Evolutionary conservation across 345 rosid genomes (phyloP).

Genomic region (Fremontodendron californicum): DNA sequence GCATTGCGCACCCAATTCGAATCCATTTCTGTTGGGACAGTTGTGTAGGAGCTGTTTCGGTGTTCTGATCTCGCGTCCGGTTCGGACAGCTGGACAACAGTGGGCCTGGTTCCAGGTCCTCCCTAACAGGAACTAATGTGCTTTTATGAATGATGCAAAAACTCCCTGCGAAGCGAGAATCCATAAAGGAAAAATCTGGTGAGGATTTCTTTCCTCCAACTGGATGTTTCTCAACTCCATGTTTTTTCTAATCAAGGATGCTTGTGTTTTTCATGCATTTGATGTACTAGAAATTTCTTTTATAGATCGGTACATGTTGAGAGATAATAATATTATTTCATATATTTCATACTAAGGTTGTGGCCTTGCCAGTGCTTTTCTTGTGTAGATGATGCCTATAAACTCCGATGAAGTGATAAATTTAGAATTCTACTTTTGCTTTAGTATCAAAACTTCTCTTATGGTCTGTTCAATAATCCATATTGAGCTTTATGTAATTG

Average conservation of each 20-base stretch:
- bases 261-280: neutral
- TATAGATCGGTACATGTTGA: neutral
- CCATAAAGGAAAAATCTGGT: slow-evolving; percentile 43
- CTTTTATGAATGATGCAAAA: slow-evolving; percentile 47
- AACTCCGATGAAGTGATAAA: neutral
- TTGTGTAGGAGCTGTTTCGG: no score
- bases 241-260: neutral
- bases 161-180: slow-evolving; percentile 63
- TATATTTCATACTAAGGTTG: neutral
- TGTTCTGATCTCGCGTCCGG: no score
- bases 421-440: neutral
- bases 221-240: slow-evolving; percentile 3
- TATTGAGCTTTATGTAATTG: neutral
- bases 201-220: slow-evolving; percentile 14
- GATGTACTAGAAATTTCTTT: neutral
- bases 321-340: neutral
- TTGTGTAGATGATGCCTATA: neutral
- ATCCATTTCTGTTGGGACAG: no score
- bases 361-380: neutral
- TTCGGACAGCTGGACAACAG: no score
- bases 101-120: no score
- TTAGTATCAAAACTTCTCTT: neutral
- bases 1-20: no score
- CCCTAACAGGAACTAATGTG: slow-evolving; percentile 25
- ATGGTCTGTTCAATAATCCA: neutral